phyloP scores from a whole-genome alignment of 441 rosid species.

The Oxalis stricta region DNA sequence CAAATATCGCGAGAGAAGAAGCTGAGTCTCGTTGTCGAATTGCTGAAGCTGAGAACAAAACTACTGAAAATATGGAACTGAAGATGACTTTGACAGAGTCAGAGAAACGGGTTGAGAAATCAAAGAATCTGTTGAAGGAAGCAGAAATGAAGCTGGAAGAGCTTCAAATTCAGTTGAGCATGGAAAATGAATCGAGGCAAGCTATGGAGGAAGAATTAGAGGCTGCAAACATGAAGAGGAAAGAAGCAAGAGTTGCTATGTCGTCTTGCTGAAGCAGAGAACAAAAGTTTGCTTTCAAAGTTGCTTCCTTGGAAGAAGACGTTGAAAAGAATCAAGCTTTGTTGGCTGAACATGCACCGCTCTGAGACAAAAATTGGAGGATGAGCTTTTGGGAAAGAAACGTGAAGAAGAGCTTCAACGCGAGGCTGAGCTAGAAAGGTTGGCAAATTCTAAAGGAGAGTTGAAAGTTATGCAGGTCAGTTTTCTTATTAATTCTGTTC shows the following conservation, averaged over 20 bases:
- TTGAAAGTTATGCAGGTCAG: slow-evolving; percentile 57
- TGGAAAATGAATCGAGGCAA: slow-evolving; percentile 35
- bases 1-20: too few species aligned
- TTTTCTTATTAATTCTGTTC: background rate
- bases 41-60: too few species aligned
- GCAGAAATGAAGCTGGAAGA: slow-evolving; percentile 28
- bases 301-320: slow-evolving; percentile 34
- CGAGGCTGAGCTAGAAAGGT: slow-evolving; percentile 20
- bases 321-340: slow-evolving; percentile 30
- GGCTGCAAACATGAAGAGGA: slow-evolving; percentile 28
- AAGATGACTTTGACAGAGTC: slow-evolving; percentile 35
- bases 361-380: slow-evolving; percentile 35
- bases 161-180: slow-evolving; percentile 32
- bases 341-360: slow-evolving; percentile 28
- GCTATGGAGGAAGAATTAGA: slow-evolving; percentile 40
- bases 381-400: slow-evolving; percentile 40
- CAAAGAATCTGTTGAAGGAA: slow-evolving; percentile 26
- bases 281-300: slow-evolving; percentile 31
- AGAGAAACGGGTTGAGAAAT: slow-evolving; percentile 23
- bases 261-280: slow-evolving; percentile 36
- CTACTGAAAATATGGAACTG: slow-evolving; percentile 38
- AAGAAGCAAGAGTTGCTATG: slow-evolving; percentile 43
- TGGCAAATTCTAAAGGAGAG: slow-evolving; percentile 23
- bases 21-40: too few species aligned
- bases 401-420: slow-evolving; percentile 23